phyloP scores from a whole-genome alignment of 441 rosid genomes.

The Cnidoscolus chayamansa region DNA sequence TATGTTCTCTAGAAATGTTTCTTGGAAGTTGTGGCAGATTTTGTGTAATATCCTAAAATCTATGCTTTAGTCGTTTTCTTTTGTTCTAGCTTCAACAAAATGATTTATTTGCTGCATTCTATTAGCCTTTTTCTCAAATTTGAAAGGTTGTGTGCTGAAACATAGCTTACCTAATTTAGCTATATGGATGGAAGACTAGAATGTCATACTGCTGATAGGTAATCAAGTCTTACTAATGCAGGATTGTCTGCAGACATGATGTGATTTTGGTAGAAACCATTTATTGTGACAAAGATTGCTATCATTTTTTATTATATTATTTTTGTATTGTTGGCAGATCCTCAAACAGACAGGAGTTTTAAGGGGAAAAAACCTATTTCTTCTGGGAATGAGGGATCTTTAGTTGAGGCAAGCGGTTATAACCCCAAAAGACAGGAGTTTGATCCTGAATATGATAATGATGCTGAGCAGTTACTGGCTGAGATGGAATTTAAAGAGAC shows the following conservation, averaged over 20 bases:
- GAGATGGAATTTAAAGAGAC: slow-evolving; percentile 94
- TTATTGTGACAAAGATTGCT: background rate
- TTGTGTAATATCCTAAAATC: background rate
- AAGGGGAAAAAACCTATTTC: slow-evolving; percentile 66
- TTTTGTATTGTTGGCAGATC: slow-evolving; percentile 35
- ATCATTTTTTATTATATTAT: background rate
- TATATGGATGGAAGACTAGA: background rate
- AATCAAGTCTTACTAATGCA: background rate
- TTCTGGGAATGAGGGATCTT: slow-evolving; percentile 54
- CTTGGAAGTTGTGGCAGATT: background rate
- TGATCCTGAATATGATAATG: slow-evolving; percentile 91
- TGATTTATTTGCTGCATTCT: background rate
- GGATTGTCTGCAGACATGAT: background rate
- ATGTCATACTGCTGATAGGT: background rate
- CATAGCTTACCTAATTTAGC: background rate
- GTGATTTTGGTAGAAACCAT: background rate
- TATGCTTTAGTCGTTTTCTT: background rate
- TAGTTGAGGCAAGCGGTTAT: slow-evolving; percentile 71
- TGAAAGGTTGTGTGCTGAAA: background rate
- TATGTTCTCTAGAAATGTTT: background rate
- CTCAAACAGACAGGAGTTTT: slow-evolving; percentile 53
- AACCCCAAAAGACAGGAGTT: slow-evolving; percentile 80
- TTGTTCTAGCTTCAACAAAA: background rate
- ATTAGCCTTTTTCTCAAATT: background rate
- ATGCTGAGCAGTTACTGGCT: slow-evolving; percentile 88